Evolutionary conservation across 1,284 basidiomycete genomes (phyloP).

Genomic region (Marasmius tenuissimus): DNA sequence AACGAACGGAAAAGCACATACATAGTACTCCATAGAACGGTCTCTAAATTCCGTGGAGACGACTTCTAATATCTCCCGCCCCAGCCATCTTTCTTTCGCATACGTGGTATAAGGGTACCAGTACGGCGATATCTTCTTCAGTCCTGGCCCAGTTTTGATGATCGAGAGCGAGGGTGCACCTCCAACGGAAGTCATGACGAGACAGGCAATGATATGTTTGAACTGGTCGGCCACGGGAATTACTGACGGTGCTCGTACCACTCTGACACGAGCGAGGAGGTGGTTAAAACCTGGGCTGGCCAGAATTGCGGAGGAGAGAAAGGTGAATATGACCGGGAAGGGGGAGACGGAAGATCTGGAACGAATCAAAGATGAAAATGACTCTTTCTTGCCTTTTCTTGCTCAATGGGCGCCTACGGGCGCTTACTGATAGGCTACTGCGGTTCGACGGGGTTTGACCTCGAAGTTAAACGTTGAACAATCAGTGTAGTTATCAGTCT

Average conservation of each 20-base stretch:
- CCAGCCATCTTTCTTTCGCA: slow-evolving; percentile 90
- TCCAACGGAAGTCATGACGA: slow-evolving; percentile 51
- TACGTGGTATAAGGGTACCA: slow-evolving; percentile 89
- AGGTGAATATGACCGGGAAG: too few relatives aligned
- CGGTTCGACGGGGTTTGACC: too few relatives aligned
- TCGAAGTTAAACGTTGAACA: too few relatives aligned
- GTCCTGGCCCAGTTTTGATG: slow-evolving; percentile 35
- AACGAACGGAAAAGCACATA: slow-evolving; percentile 40
- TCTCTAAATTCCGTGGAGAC: slow-evolving; percentile 90
- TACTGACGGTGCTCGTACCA: slow-evolving; percentile 11
- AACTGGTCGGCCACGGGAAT: slow-evolving; percentile 43
- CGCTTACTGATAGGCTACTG: too few relatives aligned
- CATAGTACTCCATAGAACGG: slow-evolving; percentile 90
- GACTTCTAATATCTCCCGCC: slow-evolving; percentile 82
- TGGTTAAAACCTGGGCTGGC: slow-evolving; percentile 6
- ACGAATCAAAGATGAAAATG: too few relatives aligned
- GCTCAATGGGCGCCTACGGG: too few relatives aligned
- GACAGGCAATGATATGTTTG: slow-evolving; percentile 47
- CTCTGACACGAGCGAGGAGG: slow-evolving; percentile 10
- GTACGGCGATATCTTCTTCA: slow-evolving; percentile 75
- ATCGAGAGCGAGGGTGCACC: slow-evolving; percentile 26
- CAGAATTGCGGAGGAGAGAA: neutral
- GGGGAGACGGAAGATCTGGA: too few relatives aligned
- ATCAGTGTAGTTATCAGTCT: too few relatives aligned
- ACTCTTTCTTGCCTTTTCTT: too few relatives aligned